These are phyloP conservation scores for Cystobasidiaceae sp. DNA, from an alignment of 1,284 basidiomycete genomes.

Conservation along the genomic window DNA sequence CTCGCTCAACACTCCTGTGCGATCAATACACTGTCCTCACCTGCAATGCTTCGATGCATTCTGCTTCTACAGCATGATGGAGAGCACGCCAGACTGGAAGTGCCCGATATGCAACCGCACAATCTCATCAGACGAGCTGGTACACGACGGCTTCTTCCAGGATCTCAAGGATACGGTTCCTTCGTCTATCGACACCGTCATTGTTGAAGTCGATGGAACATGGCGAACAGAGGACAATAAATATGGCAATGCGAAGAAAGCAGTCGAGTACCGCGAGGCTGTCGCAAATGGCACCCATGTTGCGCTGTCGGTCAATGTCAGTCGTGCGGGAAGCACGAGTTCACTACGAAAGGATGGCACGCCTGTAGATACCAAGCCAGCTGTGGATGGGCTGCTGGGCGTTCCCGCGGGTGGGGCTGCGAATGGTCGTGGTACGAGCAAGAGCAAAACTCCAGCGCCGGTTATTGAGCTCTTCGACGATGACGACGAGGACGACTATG, in stretches of 20 bases:
- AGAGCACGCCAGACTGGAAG: conserved; percentile 90
- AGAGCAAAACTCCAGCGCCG: conserved; percentile 18
- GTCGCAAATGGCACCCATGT: neutral
- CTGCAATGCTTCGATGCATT: conserved; percentile 93
- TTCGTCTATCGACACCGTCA: conserved; percentile 81
- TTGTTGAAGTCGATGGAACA: conserved; percentile 86
- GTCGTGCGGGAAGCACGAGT: neutral
- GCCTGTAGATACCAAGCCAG: conserved; percentile 21
- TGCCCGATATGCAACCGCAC: conserved; percentile 90
- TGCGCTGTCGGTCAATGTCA: neutral
- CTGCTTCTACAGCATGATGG: conserved; percentile 92
- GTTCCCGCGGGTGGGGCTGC: too few species aligned
- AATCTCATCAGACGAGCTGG: conserved; percentile 72
- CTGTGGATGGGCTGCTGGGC: neutral
- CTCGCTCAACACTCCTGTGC: conserved; percentile 76
- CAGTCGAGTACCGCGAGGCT: neutral
- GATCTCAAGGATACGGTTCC: conserved; percentile 71
- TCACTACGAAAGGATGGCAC: conserved; percentile 9
- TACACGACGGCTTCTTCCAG: conserved; percentile 85
- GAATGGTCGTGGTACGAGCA: neutral
- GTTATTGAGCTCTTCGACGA: conserved; percentile 29
- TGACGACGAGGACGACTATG: conserved; percentile 18
- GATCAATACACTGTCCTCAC: conserved; percentile 79
- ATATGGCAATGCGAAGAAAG: conserved; percentile 58
- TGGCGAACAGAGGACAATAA: conserved; percentile 91